Base-by-base conservation (phyloP, 352 stramenopile genomes). In the Phytopythium vexans region DNA sequence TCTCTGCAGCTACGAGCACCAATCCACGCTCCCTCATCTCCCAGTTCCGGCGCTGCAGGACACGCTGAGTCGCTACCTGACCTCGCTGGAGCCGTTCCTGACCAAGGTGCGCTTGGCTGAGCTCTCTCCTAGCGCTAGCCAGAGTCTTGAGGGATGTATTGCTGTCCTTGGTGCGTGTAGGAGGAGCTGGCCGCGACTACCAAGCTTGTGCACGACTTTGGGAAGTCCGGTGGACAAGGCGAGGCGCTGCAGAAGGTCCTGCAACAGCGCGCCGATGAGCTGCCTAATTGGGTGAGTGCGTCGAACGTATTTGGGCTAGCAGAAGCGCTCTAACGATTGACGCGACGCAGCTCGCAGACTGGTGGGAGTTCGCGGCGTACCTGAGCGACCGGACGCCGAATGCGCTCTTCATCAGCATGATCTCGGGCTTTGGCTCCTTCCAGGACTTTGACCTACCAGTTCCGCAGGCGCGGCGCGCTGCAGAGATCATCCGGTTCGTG, bases 351-450 rank as follows among this genome's bases (percentile, higher is more conserved):
- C 53, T 91, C 21, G 74, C 95, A 50, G 67, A 96, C 42, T 98
- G 93, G 93, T 98, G 92, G 92, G 96, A 98, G 63, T 84, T 95
- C 51, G 66, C 88, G 34, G 91, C 86, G 45, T 89, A 89, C 53
- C 49, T 87, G 41, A 86, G 72, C 52, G 76, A 85, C 44, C 76
- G 72, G 14, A 84, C 79, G 42, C 65, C 94, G 53, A 96, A 97
- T 64, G 88, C 89, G 1, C 68, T 97, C 31, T 93, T 95, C 38
- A 85, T 98, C 56, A 98, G 97, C 64, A 96, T 98, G 64, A 88
- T 90, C 32, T 98, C 97, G 55, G 97, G 96, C 62, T 97, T 98
- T 60, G 88, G 97, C n/a, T 97, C 97, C 42, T 85, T 86, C 14
- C 78, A 96, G 54, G 91, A 97, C 56, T 90, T 91, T 27, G 83